These are phyloP conservation scores for Eimeria zaria DNA, from an alignment of 169 alveolate species.

Conservation along the genomic window DNA sequence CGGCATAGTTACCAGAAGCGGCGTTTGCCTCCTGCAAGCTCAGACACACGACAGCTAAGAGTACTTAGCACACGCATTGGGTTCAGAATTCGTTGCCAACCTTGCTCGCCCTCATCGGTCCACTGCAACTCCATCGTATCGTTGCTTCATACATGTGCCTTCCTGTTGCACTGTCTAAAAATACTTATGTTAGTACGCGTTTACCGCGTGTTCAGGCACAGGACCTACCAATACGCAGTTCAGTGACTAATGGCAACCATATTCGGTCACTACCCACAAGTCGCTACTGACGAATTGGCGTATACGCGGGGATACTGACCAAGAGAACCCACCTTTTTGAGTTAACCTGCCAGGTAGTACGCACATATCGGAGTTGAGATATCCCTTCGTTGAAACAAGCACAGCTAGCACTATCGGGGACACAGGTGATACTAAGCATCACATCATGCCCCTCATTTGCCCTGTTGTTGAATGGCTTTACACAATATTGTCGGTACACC, in stretches of 20 bases:
- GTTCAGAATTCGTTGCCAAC: not conserved
- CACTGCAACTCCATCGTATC: not conserved
- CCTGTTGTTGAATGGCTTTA: not conserved
- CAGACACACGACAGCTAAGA: not conserved
- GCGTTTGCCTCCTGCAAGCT: not conserved
- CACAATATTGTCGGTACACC: not conserved
- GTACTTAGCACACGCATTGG: not conserved
- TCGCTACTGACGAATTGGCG: not conserved
- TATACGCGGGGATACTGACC: not conserved
- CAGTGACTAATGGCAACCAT: not conserved
- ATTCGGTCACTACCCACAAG: not conserved
- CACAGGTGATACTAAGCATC: not conserved
- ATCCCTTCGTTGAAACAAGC: not conserved
- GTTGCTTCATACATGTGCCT: not conserved
- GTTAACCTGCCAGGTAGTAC: not conserved
- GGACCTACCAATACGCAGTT: not conserved
- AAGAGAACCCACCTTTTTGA: not conserved
- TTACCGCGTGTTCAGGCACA: not conserved
- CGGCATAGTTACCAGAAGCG: not conserved
- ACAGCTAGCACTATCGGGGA: not conserved
- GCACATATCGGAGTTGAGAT: not conserved
- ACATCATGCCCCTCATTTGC: not conserved
- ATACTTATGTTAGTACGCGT: not conserved
- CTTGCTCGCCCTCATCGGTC: not conserved
- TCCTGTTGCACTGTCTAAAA: not conserved